phyloP scores from a whole-genome alignment of 208 protist genomes.

The Trypanosoma rangeli region DNA sequence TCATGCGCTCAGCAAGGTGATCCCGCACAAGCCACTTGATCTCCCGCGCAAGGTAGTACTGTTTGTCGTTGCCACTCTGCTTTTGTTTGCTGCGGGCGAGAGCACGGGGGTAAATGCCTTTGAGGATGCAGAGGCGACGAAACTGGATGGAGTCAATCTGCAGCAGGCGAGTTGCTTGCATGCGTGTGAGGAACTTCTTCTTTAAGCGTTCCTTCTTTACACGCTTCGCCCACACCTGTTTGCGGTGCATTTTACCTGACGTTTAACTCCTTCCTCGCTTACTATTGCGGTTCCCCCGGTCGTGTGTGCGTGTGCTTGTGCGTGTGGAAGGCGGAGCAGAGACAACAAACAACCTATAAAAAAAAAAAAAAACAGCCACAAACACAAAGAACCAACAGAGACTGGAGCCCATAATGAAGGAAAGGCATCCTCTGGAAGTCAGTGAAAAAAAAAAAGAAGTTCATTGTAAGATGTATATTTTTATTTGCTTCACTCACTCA shows the following conservation, averaged over 20 bases:
- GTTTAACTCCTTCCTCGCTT: neutral
- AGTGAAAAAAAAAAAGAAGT: no score
- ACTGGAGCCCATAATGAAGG: neutral
- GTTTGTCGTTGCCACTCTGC: conserved; percentile 92
- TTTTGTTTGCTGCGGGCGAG: conserved; percentile 95
- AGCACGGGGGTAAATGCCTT: conserved; percentile 98
- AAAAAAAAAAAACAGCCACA: neutral
- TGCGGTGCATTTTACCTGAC: conserved; percentile 51
- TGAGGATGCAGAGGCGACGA: conserved; percentile 98
- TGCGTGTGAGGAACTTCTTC: conserved; percentile 93
- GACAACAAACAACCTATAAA: neutral
- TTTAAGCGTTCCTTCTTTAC: conserved; percentile 91
- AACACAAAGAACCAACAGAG: no score
- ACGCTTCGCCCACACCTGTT: conserved; percentile 88
- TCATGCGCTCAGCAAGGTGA: conserved; percentile 95
- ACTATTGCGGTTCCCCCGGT: neutral
- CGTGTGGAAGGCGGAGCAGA: neutral
- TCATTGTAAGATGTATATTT: neutral
- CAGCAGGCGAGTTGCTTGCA: conserved; percentile 91
- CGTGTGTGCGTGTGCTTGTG: neutral
- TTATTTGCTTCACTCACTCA: neutral
- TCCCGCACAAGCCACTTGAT: conserved; percentile 97
- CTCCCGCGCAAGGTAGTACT: conserved; percentile 98
- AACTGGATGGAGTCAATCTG: conserved; percentile 94
- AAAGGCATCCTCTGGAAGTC: no score